A percentile compares a stretch with the other conserved stretches of the same genome.
Conservation (phyloP, 768 basidiomycete species). For the Phanerochaete sordida region DNA sequence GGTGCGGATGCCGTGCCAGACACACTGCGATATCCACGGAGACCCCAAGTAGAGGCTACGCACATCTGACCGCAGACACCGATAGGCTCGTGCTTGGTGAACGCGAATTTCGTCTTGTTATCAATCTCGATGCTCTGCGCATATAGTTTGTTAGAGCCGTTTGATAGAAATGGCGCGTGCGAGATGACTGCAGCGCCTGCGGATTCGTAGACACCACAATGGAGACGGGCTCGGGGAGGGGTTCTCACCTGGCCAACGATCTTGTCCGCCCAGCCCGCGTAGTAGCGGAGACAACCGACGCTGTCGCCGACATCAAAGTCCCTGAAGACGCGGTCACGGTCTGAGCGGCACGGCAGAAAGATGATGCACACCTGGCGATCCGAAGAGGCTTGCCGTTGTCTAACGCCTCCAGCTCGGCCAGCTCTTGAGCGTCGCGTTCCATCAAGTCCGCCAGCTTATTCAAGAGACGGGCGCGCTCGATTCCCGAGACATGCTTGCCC, state of each 20-base stretch:
- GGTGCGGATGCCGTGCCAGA: neutral
- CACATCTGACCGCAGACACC: conserved; percentile 96
- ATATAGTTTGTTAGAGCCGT: neutral
- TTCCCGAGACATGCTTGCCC: conserved; percentile 86
- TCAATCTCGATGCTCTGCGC: conserved; percentile 73
- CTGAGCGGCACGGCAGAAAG: conserved; percentile 11
- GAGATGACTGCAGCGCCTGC: neutral
- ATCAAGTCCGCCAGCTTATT: conserved; percentile 89
- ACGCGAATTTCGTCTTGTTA: conserved; percentile 76
- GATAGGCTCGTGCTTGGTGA: conserved; percentile 85
- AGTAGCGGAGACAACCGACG: conserved; percentile 80
- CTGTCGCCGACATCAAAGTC: conserved; percentile 81
- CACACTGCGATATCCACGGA: neutral
- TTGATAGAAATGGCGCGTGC: neutral
- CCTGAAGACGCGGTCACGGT: conserved; percentile 32
- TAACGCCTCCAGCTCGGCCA: conserved; percentile 80
- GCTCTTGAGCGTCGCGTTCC: conserved; percentile 75
- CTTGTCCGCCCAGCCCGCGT: conserved; percentile 97
- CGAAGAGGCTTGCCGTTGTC: conserved; percentile 92
- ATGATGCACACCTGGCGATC: conserved; percentile 40
- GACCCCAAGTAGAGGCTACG: conserved; percentile 13
- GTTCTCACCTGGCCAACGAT: conserved; percentile 72
- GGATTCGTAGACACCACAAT: neutral
- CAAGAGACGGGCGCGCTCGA: conserved; percentile 75
- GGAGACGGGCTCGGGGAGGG: neutral